Conservation (phyloP, 257 asterid genomes). For the Nicotiana obtusifolia region DNA sequence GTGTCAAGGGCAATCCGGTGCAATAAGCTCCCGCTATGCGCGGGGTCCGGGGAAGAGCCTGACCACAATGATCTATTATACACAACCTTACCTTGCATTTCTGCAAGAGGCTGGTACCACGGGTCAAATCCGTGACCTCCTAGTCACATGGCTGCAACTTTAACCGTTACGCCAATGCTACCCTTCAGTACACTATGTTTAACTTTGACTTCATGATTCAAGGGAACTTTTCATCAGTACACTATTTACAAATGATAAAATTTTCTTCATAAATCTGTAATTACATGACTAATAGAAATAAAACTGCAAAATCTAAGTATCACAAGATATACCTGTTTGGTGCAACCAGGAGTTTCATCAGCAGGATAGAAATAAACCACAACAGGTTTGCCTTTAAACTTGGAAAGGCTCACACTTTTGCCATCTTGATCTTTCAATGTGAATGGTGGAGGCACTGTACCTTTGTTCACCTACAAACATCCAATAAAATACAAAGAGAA, state of each 20-base stretch:
- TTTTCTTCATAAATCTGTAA: background rate
- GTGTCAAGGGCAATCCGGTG: too few species aligned
- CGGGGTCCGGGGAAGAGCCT: too few species aligned
- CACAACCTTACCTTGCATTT: too few species aligned
- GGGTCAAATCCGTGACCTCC: too few species aligned
- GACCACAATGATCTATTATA: too few species aligned
- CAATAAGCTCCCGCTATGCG: too few species aligned
- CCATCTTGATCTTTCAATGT: conserved; percentile 95
- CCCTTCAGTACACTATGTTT: too few species aligned
- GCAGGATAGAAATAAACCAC: conserved; percentile 98
- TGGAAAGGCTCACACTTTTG: conserved; percentile 64
- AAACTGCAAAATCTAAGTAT: background rate
- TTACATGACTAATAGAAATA: background rate
- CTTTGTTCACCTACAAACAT: conserved; percentile 61
- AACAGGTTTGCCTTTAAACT: conserved; percentile 89
- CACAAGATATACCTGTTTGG: conserved; percentile 59
- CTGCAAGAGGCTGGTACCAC: too few species aligned
- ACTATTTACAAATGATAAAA: background rate
- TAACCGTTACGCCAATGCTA: too few species aligned
- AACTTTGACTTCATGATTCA: background rate
- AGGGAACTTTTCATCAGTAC: background rate
- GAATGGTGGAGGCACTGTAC: conserved; percentile 62
- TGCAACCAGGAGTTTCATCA: conserved; percentile 96
- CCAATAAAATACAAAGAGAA: background rate
- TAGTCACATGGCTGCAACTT: too few species aligned